A percentile compares a stretch with the other conserved stretches of the same genome.
Evolutionary conservation across 768 basidiomycete species (phyloP).

Genomic region (Hygrophorus pudorinus): DNA sequence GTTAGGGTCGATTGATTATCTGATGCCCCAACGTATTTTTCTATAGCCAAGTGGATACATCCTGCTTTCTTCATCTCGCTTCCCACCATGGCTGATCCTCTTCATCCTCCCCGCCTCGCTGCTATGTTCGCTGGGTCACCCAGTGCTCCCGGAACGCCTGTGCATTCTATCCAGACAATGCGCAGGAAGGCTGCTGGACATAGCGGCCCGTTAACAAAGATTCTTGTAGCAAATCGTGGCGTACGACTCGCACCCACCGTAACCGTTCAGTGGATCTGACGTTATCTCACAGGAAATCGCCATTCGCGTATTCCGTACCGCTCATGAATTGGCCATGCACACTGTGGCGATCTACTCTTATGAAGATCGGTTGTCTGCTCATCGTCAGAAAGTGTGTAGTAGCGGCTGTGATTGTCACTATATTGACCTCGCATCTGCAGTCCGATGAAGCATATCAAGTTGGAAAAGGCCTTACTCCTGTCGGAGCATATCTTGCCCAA

Average conservation of each 20-base stretch:
- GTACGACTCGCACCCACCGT: conserved; percentile 34
- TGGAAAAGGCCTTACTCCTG: conserved; percentile 91
- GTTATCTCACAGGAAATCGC: conserved; percentile 79
- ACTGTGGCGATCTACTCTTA: conserved; percentile 98
- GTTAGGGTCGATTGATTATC: too few relatives aligned
- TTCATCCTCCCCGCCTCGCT: conserved; percentile 69
- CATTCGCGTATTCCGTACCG: conserved; percentile 95
- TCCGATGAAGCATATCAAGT: conserved; percentile 99
- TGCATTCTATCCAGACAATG: conserved; percentile 88
- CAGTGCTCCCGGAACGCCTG: conserved; percentile 73
- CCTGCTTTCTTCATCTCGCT: background rate
- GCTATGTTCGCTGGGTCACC: conserved; percentile 66
- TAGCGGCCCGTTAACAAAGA: conserved; percentile 81
- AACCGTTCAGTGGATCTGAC: conserved; percentile 5
- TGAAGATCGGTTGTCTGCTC: conserved; percentile 94
- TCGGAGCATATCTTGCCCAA: conserved; percentile 94
- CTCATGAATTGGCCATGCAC: conserved; percentile 98
- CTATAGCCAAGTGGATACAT: background rate
- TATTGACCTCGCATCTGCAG: conserved; percentile 32
- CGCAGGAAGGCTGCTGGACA: conserved; percentile 87
- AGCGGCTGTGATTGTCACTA: conserved; percentile 26
- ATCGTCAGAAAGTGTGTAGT: conserved; percentile 83
- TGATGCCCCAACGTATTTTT: too few relatives aligned
- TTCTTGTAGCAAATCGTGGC: conserved; percentile 86
- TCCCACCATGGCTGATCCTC: conserved; percentile 29